Evolutionary conservation across 2,329 filamentous ascomycete species (phyloP).

Genomic region (Ophiostoma populinum): DNA sequence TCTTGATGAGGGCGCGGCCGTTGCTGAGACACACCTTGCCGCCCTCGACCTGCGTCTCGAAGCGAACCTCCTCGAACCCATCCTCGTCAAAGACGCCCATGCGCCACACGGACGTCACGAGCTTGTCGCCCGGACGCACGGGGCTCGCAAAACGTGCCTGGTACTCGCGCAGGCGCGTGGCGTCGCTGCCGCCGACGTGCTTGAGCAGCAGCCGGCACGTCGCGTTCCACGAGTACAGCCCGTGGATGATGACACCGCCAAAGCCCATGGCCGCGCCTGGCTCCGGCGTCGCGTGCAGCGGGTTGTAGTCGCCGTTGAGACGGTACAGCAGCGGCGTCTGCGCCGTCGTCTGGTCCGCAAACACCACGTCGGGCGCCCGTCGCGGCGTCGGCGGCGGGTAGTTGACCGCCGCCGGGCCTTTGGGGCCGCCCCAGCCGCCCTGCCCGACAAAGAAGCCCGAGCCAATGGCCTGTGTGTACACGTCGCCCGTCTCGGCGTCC

Average conservation of each 20-base stretch:
- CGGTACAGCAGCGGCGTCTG: slow-evolving; percentile 66
- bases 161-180: slow-evolving; percentile 71
- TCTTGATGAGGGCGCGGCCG: slow-evolving; percentile 62
- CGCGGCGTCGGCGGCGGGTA: slow-evolving; percentile 59
- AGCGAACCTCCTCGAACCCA: slow-evolving; percentile 69
- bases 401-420: slow-evolving; percentile 64
- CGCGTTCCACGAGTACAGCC: slow-evolving; percentile 74
- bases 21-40: slow-evolving; percentile 81
- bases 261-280: slow-evolving; percentile 83
- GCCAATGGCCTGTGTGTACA: slow-evolving; percentile 52
- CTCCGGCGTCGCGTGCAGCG: slow-evolving; percentile 73
- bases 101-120: slow-evolving; percentile 67
- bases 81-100: slow-evolving; percentile 66
- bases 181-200: slow-evolving; percentile 57
- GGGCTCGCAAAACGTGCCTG: slow-evolving; percentile 76
- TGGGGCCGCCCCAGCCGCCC: slow-evolving; percentile 72
- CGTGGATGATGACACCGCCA: slow-evolving; percentile 76
- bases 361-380: slow-evolving; percentile 51
- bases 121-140: slow-evolving; percentile 66
- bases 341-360: slow-evolving; percentile 50
- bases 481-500: slow-evolving; percentile 48
- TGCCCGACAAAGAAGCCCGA: slow-evolving; percentile 69
- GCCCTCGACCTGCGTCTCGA: slow-evolving; percentile 58
- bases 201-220: slow-evolving; percentile 57
- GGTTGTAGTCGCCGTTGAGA: slow-evolving; percentile 89